phyloP scores from a whole-genome alignment of 805 yeast species.

The Tetrapisispora fleetii region DNA sequence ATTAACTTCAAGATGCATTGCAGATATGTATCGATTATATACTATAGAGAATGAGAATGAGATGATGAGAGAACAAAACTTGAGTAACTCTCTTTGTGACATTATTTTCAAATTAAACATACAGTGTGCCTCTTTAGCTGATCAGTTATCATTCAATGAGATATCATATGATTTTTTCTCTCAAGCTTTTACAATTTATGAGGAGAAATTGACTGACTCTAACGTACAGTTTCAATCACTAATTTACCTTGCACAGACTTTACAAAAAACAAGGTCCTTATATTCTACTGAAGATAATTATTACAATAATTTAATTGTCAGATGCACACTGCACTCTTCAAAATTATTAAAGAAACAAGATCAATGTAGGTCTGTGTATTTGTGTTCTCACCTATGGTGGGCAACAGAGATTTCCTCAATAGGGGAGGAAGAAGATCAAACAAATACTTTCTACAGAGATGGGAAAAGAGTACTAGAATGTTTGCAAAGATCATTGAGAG shows the following conservation, averaged over 20 bases:
- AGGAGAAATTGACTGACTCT: constrained; percentile 48
- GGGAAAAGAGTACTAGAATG: constrained; percentile 82
- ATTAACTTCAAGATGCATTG: constrained; percentile 56
- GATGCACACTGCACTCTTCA: constrained; percentile 80
- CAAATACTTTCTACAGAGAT: constrained; percentile 35
- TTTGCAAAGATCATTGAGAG: constrained; percentile 75
- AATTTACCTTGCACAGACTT: constrained; percentile 38
- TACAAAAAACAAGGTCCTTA: constrained; percentile 44
- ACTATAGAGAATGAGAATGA: constrained; percentile 1
- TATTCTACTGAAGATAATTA: constrained; percentile 26
- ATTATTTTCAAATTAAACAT: constrained; percentile 38
- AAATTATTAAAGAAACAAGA: constrained; percentile 84
- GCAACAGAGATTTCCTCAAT: constrained; percentile 51
- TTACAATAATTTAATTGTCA: constrained; percentile 68
- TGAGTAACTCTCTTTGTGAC: constrained; percentile 20
- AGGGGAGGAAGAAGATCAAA: constrained; percentile 40
- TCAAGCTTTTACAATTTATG: constrained; percentile 79
- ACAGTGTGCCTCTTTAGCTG: constrained; percentile 66
- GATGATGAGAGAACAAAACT: not conserved
- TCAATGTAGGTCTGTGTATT: constrained; percentile 80
- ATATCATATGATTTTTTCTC: constrained; percentile 81
- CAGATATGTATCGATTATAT: constrained; percentile 43
- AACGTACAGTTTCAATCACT: constrained; percentile 45
- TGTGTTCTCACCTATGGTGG: constrained; percentile 93
- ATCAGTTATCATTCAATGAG: constrained; percentile 60